Evolutionary conservation across 2,329 filamentous ascomycete genomes (phyloP).

Genomic region (Monosporascus sp.): DNA sequence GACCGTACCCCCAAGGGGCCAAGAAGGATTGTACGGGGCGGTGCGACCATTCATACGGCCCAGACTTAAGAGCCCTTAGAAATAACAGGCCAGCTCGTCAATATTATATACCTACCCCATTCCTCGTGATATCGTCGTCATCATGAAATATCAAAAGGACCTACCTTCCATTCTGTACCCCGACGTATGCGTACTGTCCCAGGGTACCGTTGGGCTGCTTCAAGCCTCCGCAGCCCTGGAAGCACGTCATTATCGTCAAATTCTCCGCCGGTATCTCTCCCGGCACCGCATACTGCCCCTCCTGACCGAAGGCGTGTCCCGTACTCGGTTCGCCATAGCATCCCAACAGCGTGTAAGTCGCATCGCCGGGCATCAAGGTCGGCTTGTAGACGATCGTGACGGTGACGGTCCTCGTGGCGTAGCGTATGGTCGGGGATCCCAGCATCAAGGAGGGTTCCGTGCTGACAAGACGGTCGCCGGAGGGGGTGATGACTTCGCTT

Average conservation of each 20-base stretch:
- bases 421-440: slow-evolving; percentile 8
- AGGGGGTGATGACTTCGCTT: slow-evolving; percentile 9
- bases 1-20: no score
- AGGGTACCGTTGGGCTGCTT: slow-evolving; percentile 1
- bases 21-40: background rate
- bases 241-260: slow-evolving; percentile 16
- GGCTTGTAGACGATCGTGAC: slow-evolving; percentile 24
- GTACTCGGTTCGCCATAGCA: slow-evolving; percentile 16
- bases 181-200: slow-evolving; percentile 14
- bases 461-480: background rate
- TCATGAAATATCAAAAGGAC: no score
- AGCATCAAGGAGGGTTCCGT: slow-evolving; percentile 13
- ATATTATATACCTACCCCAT: no score
- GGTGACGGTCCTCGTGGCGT: slow-evolving; percentile 22
- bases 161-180: slow-evolving; percentile 22
- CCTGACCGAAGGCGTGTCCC: slow-evolving; percentile 16
- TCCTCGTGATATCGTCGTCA: no score
- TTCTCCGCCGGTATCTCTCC: slow-evolving; percentile 9
- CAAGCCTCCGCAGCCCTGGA: slow-evolving; percentile 15
- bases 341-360: slow-evolving; percentile 17
- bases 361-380: slow-evolving; percentile 13
- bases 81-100: no score
- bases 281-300: slow-evolving; percentile 10
- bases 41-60: background rate
- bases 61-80: background rate